A percentile compares a stretch with the other conserved stretches of the same genome.
Conservation (phyloP, 345 rosid genomes). For the Corchorus olitorius region DNA sequence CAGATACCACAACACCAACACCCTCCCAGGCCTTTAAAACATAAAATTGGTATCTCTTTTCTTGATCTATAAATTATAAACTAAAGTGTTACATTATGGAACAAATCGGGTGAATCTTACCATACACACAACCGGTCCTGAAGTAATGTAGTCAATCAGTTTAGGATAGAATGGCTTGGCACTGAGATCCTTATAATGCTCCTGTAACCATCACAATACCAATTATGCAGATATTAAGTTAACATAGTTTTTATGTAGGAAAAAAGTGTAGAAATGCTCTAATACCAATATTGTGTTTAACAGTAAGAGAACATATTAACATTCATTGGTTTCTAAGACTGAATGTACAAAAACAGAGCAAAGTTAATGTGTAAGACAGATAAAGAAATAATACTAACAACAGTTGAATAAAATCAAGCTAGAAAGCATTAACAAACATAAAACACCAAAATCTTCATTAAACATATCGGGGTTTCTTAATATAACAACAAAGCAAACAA, state of each 20-base stretch:
- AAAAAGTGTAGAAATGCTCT: neutral
- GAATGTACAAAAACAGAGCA: neutral
- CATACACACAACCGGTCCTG: slow-evolving; percentile 98
- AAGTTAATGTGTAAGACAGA: neutral
- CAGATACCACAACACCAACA: slow-evolving; percentile 92
- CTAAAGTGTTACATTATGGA: neutral
- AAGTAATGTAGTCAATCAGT: slow-evolving; percentile 79
- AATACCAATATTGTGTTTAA: neutral
- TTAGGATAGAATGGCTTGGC: slow-evolving; percentile 84
- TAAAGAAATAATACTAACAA: neutral
- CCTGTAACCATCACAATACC: slow-evolving; percentile 42
- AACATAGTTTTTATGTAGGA: neutral
- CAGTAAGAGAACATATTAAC: neutral
- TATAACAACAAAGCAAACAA: neutral
- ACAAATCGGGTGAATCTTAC: slow-evolving; percentile 39
- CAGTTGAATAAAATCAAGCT: neutral
- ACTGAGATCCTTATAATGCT: slow-evolving; percentile 90
- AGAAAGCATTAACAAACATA: neutral
- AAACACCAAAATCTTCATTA: neutral
- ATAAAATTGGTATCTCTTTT: slow-evolving; percentile 19
- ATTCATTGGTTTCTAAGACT: neutral
- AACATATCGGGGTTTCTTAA: neutral
- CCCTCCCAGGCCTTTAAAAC: slow-evolving; percentile 90
- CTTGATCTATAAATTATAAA: neutral
- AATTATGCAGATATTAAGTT: neutral